Conservation (phyloP, 2,329 filamentous ascomycete species). For the Orbilia oligospora region DNA sequence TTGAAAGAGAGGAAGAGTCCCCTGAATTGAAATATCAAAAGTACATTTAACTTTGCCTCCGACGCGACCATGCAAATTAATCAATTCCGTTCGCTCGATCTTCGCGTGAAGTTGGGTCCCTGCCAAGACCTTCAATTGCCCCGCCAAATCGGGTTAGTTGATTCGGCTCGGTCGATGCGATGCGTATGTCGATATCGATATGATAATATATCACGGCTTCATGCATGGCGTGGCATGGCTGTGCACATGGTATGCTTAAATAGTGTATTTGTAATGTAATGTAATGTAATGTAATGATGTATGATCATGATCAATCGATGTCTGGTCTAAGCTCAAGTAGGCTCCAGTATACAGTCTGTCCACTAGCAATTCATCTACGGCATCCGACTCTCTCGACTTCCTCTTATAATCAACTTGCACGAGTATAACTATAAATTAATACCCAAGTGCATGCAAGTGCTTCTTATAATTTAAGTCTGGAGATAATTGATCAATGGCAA, state of each 20-base stretch:
- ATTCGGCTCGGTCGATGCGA: too few relatives aligned
- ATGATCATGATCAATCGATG: too few relatives aligned
- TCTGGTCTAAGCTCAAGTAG: too few relatives aligned
- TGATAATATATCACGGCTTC: not conserved
- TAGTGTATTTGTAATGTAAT: too few relatives aligned
- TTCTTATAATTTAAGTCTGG: too few relatives aligned
- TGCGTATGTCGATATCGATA: not conserved
- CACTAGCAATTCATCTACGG: not conserved
- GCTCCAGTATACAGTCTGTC: too few relatives aligned
- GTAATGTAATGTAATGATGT: too few relatives aligned
- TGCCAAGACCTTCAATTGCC: constrained; percentile 51
- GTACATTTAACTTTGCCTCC: not conserved
- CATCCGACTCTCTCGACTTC: too few relatives aligned
- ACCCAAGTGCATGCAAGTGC: not conserved
- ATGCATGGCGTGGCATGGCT: not conserved
- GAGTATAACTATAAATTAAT: too few relatives aligned
- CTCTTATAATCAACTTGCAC: too few relatives aligned
- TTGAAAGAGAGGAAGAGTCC: not conserved
- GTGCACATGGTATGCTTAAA: too few relatives aligned
- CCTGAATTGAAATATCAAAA: constrained; percentile 25
- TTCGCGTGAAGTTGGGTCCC: constrained; percentile 50
- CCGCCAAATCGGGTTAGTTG: constrained; percentile 49
- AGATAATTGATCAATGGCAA: constrained; percentile 88
- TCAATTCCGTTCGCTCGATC: constrained; percentile 16
- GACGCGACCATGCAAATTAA: constrained; percentile 14